Base-by-base conservation (phyloP, 108 stramenopile species). In the Ochromonas danica region DNA sequence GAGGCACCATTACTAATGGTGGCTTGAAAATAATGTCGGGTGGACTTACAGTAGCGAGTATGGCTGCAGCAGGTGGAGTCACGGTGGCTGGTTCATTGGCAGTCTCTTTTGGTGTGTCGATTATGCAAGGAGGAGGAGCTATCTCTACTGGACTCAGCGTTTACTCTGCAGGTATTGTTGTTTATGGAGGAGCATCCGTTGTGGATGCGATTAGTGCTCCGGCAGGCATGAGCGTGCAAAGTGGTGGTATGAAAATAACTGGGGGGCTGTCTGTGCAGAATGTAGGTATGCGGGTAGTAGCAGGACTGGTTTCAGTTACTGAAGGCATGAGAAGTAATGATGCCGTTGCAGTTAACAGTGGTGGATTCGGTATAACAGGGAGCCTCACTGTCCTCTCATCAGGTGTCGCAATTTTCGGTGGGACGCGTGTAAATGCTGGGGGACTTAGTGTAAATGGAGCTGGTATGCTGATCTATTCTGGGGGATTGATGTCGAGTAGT, bases 181-280 rank as follows among this genome's bases (percentile, higher is more conserved):
- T n/a, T n/a, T n/a, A n/a, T n/a, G n/a, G n/a, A n/a, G n/a, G n/a
- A n/a, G n/a, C n/a, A n/a, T 14, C 14, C 22, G 45, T 51, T 22
- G 22, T 22, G 6, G 45, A 51, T 51, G n/a, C n/a, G n/a, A n/a
- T n/a, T n/a, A n/a, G n/a, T n/a, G n/a, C n/a, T n/a, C n/a, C n/a
- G n/a, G n/a, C n/a, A n/a, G n/a, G n/a, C n/a, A n/a, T n/a, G n/a
- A n/a, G n/a, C n/a, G n/a, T n/a, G n/a, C n/a, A n/a, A n/a, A n/a
- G n/a, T n/a, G n/a, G 39, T 22, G 14, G 10, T 10, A 22, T 70
- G 36, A 57, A 17, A 57, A 57, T 22, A 22, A 40, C 67, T 38
- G 67, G 67, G 17, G 67, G 67, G 22, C 67, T 70, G 22, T 70
- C 67, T 40, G 67, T 70, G 14, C 67, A 31, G 14, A 70, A 70